A percentile compares a stretch with the other conserved stretches of the same genome.
phyloP scores from a whole-genome alignment of 2,329 filamentous ascomycete species.

The Colletotrichum lupini region DNA sequence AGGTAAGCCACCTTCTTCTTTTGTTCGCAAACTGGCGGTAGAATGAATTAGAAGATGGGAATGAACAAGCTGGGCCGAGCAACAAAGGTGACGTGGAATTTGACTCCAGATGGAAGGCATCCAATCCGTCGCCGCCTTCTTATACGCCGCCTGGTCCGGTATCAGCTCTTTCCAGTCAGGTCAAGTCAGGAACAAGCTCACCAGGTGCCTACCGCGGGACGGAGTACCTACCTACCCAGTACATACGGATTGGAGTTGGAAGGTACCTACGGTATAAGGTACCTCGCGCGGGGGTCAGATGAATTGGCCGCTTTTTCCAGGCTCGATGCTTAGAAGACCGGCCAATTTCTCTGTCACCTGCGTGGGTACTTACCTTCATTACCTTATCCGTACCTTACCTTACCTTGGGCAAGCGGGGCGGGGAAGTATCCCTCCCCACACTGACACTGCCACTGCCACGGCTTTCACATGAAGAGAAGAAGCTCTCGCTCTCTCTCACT shows the following conservation, averaged over 20 bases:
- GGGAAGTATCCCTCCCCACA: not conserved
- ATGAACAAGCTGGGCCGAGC: not conserved
- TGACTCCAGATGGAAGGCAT: not conserved
- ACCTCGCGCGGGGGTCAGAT: too few species aligned
- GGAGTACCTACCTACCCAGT: too few species aligned
- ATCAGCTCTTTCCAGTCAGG: not conserved
- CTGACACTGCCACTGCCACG: not conserved
- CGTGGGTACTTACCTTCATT: too few species aligned
- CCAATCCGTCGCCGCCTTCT: not conserved
- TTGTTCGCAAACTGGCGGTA: not conserved
- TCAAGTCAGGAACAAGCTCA: not conserved
- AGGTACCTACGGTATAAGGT: too few species aligned
- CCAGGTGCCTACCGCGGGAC: not conserved
- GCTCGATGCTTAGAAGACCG: too few species aligned
- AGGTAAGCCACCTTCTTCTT: not conserved
- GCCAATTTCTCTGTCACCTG: too few species aligned
- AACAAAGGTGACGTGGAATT: not conserved
- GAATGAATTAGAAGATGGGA: not conserved
- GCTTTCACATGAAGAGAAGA: conserved; percentile 1
- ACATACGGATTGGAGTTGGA: too few species aligned
- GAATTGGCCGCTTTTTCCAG: too few species aligned
- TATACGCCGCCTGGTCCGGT: not conserved
- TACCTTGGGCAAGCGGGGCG: not conserved
- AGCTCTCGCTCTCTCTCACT: not conserved
- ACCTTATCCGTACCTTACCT: too few species aligned